These are phyloP conservation scores for Ramaria rubella DNA, from an alignment of 768 basidiomycete species.

Conservation along the genomic window DNA sequence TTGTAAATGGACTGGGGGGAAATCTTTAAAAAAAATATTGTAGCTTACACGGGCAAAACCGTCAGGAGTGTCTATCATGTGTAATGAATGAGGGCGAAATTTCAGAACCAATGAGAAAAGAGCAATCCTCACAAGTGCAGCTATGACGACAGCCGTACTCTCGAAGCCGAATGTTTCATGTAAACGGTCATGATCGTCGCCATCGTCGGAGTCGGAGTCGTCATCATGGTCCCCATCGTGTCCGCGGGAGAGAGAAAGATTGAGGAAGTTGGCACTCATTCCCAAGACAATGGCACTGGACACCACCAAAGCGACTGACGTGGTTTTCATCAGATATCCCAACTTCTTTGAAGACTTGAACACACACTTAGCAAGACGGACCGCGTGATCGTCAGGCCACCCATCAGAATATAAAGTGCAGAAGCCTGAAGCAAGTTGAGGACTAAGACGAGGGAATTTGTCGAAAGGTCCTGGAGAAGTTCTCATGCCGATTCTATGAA, in stretches of 20 bases:
- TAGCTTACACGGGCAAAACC: neutral
- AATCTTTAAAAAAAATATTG: neutral
- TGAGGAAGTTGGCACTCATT: slow-evolving; percentile 1
- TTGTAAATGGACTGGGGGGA: neutral
- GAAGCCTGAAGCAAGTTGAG: no score
- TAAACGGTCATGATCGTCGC: neutral
- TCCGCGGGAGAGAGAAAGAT: neutral
- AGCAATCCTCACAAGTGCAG: slow-evolving; percentile 1
- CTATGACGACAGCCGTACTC: neutral
- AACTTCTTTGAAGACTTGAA: neutral
- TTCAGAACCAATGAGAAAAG: neutral
- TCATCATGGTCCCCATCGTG: neutral
- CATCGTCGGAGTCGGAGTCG: no score
- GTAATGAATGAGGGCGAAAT: neutral
- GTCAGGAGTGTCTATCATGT: neutral
- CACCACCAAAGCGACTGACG: neutral
- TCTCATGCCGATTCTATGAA: no score
- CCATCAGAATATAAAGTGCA: no score
- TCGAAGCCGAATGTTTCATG: neutral
- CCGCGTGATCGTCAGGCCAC: neutral
- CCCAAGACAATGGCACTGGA: neutral
- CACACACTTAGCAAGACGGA: neutral
- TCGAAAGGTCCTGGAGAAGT: no score
- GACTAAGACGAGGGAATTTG: no score
- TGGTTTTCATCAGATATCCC: neutral